Base-by-base conservation (phyloP, 2,329 filamentous ascomycete genomes). In the Cadophora luteo-olivacea region DNA sequence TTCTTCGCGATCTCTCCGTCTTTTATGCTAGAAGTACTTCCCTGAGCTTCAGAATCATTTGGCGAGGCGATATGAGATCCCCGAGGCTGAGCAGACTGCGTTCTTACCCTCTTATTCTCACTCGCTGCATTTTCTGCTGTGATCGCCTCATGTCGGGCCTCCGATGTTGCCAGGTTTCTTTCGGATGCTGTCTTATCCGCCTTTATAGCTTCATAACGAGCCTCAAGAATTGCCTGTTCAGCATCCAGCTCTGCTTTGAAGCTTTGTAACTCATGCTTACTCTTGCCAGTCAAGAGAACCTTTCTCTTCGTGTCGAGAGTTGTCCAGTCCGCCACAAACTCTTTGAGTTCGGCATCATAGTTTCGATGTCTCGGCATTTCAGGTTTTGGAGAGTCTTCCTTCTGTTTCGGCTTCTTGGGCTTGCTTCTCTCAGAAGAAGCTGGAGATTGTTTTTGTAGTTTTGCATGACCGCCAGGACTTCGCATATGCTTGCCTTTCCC, bases 211-310 rank as follows among this genome's bases (percentile, higher is more conserved):
- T 48, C 38, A 33, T 48, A 48, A 9, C 45, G 58, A n/a, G 45
- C 58, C 22, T 61, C 24, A 11, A 61, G 58, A 33, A 32, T 29
- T 33, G 58, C 48, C 54, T 52, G 33, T 12, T 64, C 61, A n/a
- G 29, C 33, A 64, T 64, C 61, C 9, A 64, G 29, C n/a, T 25
- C 29, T n/a, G 61, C 61, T 22, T 54, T 55, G 22, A 54, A 64
- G 24, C 41, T 62, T 51, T 62, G 55, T n/a, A 60, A 25, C 11
- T 60, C 55, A 16, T 60, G 25, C 36, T 45, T 60, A 12, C 55
- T 60, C 22, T 60, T 60, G 2, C 16, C 24, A 61, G 41, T 49
- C 11, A 16, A 41, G 14, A 61, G 58, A n/a, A 61, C 58, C 29
- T 48, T 61, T 33, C 58, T 61, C 25, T 25, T 25, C 12, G 12